These are phyloP conservation scores for Paralagenidium karlingii DNA, from an alignment of 352 stramenopile species.

Conservation along the genomic window DNA sequence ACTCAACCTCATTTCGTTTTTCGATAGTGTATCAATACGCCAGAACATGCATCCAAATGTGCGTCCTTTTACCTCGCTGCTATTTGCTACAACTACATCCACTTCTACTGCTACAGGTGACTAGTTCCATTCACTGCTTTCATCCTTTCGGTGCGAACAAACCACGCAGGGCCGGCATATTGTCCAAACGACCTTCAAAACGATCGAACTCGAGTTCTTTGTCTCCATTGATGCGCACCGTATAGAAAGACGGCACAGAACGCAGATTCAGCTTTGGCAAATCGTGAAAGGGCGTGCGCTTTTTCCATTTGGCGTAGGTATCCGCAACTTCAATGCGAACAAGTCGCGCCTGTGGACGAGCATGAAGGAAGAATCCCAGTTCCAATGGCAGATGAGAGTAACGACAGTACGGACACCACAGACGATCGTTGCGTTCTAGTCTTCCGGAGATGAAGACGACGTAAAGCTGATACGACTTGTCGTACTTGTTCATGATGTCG, in stretches of 20 bases:
- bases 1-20: no score
- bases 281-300: conserved; percentile 3
- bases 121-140: no score
- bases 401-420: conserved; percentile 74
- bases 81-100: no score
- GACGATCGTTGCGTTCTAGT: conserved; percentile 48
- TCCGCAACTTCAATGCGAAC: conserved; percentile 51
- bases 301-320: conserved; percentile 51
- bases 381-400: conserved; percentile 60
- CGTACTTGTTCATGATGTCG: conserved; percentile 16
- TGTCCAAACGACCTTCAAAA: no score
- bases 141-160: no score
- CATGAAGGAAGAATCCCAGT: conserved; percentile 61
- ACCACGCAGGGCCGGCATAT: no score
- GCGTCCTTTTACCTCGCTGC: no score
- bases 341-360: conserved; percentile 32
- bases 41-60: no score
- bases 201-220: no score
- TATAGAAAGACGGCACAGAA: background rate
- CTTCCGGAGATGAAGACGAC: conserved; percentile 59
- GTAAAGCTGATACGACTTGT: conserved; percentile 25
- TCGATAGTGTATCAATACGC: no score
- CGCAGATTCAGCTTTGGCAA: background rate
- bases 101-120: no score
- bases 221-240: no score